Evolutionary conservation across 2,329 filamentous ascomycete species (phyloP).

Genomic region (Dissoconium aciculare): DNA sequence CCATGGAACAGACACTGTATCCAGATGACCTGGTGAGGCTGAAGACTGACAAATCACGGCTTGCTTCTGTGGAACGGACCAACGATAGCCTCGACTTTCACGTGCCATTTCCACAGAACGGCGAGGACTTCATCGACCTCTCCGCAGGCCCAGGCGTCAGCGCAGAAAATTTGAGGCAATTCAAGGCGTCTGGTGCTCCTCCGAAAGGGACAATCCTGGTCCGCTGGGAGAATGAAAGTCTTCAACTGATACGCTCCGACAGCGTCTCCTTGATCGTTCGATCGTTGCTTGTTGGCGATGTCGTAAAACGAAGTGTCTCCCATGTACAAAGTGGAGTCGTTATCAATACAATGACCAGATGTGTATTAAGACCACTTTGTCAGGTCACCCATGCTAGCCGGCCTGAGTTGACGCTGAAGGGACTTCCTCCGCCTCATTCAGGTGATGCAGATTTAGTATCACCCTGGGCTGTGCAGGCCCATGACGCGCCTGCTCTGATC

Average conservation of each 20-base stretch:
- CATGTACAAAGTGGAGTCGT: constrained; percentile 41
- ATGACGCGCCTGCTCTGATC: constrained; percentile 11
- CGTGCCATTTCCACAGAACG: constrained; percentile 27
- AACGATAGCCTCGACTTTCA: constrained; percentile 32
- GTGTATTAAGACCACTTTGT: constrained; percentile 27
- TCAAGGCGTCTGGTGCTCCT: constrained; percentile 32
- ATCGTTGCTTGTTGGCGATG: constrained; percentile 39
- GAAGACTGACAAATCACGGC: constrained; percentile 9
- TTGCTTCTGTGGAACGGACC: constrained; percentile 33
- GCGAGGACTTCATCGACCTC: constrained; percentile 8
- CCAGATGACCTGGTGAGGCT: constrained; percentile 19
- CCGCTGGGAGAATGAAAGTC: constrained; percentile 31
- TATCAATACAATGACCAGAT: constrained; percentile 33
- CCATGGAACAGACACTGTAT: constrained; percentile 12
- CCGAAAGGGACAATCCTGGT: constrained; percentile 39
- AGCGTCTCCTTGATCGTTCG: constrained; percentile 39
- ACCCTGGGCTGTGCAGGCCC: constrained; percentile 7
- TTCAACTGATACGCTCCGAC: constrained; percentile 28
- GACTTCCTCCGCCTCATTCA: constrained; percentile 11
- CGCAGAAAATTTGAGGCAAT: constrained; percentile 24
- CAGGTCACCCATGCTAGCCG: constrained; percentile 13
- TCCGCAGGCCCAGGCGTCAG: not conserved
- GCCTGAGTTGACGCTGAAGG: constrained; percentile 13
- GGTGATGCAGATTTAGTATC: not conserved
- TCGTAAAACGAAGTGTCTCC: constrained; percentile 36